A percentile compares a stretch with the other conserved stretches of the same genome.
Conservation (phyloP, 2,329 filamentous ascomycete species). For the Arthrobotrys musiformis region DNA sequence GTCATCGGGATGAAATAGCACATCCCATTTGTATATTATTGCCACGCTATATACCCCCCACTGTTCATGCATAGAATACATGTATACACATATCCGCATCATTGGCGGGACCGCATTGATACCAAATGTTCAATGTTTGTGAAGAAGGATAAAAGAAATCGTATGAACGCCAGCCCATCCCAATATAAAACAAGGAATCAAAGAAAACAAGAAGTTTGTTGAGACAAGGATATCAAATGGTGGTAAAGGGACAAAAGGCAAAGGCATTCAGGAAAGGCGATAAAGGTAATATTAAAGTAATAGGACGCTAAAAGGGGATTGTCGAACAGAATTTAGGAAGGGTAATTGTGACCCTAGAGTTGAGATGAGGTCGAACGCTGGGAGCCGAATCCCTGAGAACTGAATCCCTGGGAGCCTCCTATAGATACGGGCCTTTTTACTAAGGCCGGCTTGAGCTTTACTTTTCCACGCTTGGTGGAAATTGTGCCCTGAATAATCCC, state of each 20-base stretch:
- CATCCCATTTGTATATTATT: slow-evolving; percentile 28
- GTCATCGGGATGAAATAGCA: background rate
- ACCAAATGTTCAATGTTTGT: background rate
- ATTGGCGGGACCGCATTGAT: background rate
- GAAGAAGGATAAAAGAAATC: background rate
- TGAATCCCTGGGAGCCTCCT: slow-evolving; percentile 7
- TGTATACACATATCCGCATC: background rate
- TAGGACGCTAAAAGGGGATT: background rate
- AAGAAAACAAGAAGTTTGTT: background rate
- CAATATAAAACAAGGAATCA: background rate
- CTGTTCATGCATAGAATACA: slow-evolving; percentile 1
- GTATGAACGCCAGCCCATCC: background rate
- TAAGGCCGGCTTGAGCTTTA: slow-evolving; percentile 11
- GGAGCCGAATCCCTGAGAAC: slow-evolving; percentile 11
- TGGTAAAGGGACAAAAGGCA: background rate
- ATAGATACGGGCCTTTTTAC: slow-evolving; percentile 11
- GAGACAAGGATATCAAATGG: background rate
- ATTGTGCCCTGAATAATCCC: slow-evolving; percentile 16
- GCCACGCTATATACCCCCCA: slow-evolving; percentile 4
- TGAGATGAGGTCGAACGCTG: slow-evolving; percentile 22
- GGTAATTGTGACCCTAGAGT: background rate
- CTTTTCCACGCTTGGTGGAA: slow-evolving; percentile 14
- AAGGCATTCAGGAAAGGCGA: background rate
- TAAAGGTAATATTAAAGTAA: background rate
- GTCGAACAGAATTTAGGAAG: background rate